These are phyloP conservation scores for Penicillium steckii DNA, from an alignment of 495 filamentous ascomycete species.

Conservation along the genomic window DNA sequence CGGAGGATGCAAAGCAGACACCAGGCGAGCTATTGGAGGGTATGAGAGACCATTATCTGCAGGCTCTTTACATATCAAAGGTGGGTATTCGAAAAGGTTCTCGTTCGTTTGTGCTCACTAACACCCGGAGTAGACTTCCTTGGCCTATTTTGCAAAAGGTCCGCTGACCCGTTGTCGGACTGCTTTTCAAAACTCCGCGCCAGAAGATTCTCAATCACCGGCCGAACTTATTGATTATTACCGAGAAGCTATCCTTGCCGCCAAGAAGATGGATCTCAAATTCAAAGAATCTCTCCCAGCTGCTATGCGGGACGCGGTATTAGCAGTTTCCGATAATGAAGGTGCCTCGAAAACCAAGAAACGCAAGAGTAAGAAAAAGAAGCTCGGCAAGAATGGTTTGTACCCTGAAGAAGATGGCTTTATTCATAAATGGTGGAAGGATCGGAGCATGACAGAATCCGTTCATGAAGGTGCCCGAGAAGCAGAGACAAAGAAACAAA, in stretches of 20 bases:
- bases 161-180: slow-evolving; percentile 84
- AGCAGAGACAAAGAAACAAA: slow-evolving; percentile 53
- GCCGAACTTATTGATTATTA: slow-evolving; percentile 64
- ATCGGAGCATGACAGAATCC: slow-evolving; percentile 42
- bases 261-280: slow-evolving; percentile 81
- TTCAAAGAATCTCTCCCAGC: slow-evolving; percentile 74
- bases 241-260: slow-evolving; percentile 66
- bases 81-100: slow-evolving; percentile 35
- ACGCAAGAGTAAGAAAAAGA: slow-evolving; percentile 67
- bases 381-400: slow-evolving; percentile 71
- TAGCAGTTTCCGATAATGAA: slow-evolving; percentile 62
- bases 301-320: slow-evolving; percentile 62
- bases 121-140: slow-evolving; percentile 59
- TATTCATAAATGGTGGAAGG: slow-evolving; percentile 76
- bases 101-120: slow-evolving; percentile 2
- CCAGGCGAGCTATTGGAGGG: slow-evolving; percentile 65
- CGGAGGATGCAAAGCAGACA: slow-evolving; percentile 41
- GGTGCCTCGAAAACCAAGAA: slow-evolving; percentile 44
- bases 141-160: slow-evolving; percentile 97
- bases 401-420: slow-evolving; percentile 75
- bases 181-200: slow-evolving; percentile 63
- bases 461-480: slow-evolving; percentile 46
- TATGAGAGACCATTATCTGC: slow-evolving; percentile 75
- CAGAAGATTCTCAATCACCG: slow-evolving; percentile 25
- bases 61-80: slow-evolving; percentile 88